Evolutionary conservation across 2,329 filamentous ascomycete species (phyloP).

Genomic region (Fusarium nematophilum): DNA sequence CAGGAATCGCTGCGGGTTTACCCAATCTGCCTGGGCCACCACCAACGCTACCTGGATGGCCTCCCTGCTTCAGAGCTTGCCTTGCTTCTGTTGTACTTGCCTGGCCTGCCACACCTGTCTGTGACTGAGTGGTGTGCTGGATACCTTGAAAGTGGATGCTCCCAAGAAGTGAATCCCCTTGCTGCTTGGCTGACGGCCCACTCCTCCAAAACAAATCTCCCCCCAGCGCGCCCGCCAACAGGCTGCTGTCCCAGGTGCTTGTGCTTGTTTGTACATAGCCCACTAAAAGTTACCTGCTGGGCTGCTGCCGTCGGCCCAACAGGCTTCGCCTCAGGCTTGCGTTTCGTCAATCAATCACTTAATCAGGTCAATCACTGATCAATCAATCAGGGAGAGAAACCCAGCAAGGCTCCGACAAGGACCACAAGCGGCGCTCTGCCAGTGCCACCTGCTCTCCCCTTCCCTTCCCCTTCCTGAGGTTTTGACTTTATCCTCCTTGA

Average conservation of each 20-base stretch:
- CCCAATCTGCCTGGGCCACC: neutral
- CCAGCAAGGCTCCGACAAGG: constrained; percentile 9
- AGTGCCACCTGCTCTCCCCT: constrained; percentile 34
- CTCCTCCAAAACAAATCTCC: constrained; percentile 33
- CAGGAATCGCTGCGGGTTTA: neutral
- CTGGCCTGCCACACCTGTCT: too few relatives aligned
- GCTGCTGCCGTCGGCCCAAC: constrained; percentile 31
- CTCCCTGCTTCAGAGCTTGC: constrained; percentile 7
- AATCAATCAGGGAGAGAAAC: constrained; percentile 39
- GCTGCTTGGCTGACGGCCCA: constrained; percentile 29
- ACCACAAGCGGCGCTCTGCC: constrained; percentile 18
- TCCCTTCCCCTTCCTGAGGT: constrained; percentile 29
- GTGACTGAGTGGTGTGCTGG: constrained; percentile 13
- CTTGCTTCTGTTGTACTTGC: too few relatives aligned
- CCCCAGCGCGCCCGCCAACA: constrained; percentile 30
- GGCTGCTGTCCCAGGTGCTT: constrained; percentile 7
- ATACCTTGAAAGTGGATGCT: constrained; percentile 18
- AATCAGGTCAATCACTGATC: constrained; percentile 37
- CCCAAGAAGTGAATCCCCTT: constrained; percentile 10
- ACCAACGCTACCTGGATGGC: constrained; percentile 7
- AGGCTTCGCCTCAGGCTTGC: constrained; percentile 42
- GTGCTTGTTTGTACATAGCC: constrained; percentile 16
- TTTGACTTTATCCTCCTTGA: constrained; percentile 43
- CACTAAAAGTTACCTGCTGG: constrained; percentile 7
- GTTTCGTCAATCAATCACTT: constrained; percentile 39